Conservation (phyloP, 1,139 yeast genomes). For the Saccharomyces hybrid region DNA sequence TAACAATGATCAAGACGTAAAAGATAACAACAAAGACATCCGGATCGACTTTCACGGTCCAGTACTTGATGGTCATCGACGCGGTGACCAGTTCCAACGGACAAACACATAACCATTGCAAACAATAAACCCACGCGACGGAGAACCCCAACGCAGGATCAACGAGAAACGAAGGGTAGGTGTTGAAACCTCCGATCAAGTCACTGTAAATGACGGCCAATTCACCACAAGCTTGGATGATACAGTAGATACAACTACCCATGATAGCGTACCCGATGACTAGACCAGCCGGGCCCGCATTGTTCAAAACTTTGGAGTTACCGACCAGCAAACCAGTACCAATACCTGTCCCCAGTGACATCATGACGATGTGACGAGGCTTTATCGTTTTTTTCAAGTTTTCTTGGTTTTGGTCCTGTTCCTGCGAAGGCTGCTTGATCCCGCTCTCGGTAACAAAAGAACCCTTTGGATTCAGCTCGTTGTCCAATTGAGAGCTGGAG, state of each 20-base stretch:
- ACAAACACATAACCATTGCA: conserved; percentile 73
- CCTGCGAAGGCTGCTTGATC: background rate
- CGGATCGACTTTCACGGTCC: conserved; percentile 41
- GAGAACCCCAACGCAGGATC: conserved; percentile 77
- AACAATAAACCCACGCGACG: conserved; percentile 71
- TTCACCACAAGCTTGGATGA: conserved; percentile 83
- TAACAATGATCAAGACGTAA: conserved; percentile 45
- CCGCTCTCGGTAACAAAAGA: background rate
- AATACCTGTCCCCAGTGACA: conserved; percentile 77
- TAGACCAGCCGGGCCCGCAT: conserved; percentile 79
- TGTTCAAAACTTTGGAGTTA: conserved; percentile 54
- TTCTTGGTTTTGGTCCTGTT: conserved; percentile 14
- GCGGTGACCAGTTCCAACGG: conserved; percentile 77
- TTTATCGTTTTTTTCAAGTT: conserved; percentile 42
- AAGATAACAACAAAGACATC: conserved; percentile 66
- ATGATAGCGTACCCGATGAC: conserved; percentile 61
- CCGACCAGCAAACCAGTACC: conserved; percentile 79
- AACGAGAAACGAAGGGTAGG: conserved; percentile 57
- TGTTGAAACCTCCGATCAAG: conserved; percentile 70
- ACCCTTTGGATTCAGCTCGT: conserved; percentile 2
- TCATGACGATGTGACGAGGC: conserved; percentile 53
- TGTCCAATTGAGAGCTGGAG: conserved; percentile 1
- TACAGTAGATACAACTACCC: conserved; percentile 64
- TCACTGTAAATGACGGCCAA: conserved; percentile 67
- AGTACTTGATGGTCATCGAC: conserved; percentile 53